phyloP scores from a whole-genome alignment of 2,329 filamentous ascomycete species.

The Amylocarpus encephaloides region DNA sequence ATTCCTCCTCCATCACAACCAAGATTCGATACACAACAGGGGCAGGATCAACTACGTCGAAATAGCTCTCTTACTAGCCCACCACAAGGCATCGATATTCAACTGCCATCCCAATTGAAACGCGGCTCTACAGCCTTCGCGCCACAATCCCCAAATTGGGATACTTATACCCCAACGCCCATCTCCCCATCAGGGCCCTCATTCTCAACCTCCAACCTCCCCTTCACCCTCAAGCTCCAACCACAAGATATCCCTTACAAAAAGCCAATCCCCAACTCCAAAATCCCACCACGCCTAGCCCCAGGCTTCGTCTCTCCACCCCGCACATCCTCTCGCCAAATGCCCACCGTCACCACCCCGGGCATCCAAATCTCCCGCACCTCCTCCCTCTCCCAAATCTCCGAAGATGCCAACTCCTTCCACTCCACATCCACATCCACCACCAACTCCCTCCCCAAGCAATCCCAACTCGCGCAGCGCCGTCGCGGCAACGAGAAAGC shows the following conservation, averaged over 20 bases:
- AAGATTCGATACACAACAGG: conserved; percentile 14
- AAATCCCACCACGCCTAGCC: background rate
- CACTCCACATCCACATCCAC: conserved; percentile 1
- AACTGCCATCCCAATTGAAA: background rate
- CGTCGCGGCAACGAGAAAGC: conserved; percentile 3
- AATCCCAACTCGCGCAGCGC: conserved; percentile 1
- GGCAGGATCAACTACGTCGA: conserved; percentile 10
- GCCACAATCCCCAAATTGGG: conserved; percentile 3
- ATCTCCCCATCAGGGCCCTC: conserved; percentile 1
- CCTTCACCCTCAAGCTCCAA: background rate
- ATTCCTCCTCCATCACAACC: conserved; percentile 21
- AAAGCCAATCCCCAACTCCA: background rate
- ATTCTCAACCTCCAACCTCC: conserved; percentile 1
- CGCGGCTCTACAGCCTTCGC: background rate
- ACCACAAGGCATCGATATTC: conserved; percentile 6
- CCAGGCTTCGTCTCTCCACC: background rate
- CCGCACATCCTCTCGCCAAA: background rate
- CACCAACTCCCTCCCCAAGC: background rate
- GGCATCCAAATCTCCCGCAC: background rate
- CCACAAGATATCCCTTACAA: background rate
- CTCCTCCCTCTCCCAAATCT: conserved; percentile 3
- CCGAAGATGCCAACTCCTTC: background rate
- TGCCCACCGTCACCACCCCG: conserved; percentile 1
- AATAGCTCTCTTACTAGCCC: conserved; percentile 5
- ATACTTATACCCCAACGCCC: conserved; percentile 5